phyloP scores from a whole-genome alignment of 345 rosid species.

The Orychophragmus violaceus region DNA sequence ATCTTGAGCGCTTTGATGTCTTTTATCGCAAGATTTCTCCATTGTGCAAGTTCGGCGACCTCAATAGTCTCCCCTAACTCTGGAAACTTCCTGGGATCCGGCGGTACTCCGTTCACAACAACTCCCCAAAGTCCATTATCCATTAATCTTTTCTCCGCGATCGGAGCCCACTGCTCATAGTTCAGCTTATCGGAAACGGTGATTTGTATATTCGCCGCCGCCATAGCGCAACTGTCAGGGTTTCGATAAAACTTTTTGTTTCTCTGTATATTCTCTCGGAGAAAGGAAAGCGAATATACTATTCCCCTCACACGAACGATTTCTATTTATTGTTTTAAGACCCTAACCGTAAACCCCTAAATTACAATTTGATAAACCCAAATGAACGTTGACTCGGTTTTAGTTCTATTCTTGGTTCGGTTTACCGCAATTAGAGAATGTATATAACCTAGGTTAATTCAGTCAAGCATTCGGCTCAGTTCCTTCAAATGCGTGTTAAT shows the following conservation, averaged over 20 bases:
- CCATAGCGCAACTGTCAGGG: background rate
- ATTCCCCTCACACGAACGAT: too few relatives aligned
- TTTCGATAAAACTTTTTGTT: background rate
- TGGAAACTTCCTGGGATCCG: constrained; percentile 10
- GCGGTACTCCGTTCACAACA: constrained; percentile 1
- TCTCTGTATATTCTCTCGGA: background rate
- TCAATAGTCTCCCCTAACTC: background rate
- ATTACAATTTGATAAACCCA: background rate
- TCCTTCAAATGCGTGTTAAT: background rate
- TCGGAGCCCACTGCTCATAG: constrained; percentile 10
- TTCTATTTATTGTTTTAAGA: too few relatives aligned
- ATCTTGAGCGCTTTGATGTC: constrained; percentile 7
- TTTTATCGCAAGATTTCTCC: background rate
- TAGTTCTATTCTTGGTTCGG: background rate
- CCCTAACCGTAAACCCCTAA: background rate
- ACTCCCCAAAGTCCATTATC: constrained; percentile 9
- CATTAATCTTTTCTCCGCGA: background rate
- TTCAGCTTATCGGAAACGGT: background rate
- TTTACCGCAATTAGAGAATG: background rate
- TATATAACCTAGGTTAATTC: background rate
- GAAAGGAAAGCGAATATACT: background rate
- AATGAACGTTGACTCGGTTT: background rate
- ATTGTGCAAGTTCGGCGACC: background rate
- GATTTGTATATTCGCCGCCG: background rate
- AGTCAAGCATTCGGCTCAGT: background rate